phyloP scores from a whole-genome alignment of 768 basidiomycete genomes.

The Tubosaeta sp. region DNA sequence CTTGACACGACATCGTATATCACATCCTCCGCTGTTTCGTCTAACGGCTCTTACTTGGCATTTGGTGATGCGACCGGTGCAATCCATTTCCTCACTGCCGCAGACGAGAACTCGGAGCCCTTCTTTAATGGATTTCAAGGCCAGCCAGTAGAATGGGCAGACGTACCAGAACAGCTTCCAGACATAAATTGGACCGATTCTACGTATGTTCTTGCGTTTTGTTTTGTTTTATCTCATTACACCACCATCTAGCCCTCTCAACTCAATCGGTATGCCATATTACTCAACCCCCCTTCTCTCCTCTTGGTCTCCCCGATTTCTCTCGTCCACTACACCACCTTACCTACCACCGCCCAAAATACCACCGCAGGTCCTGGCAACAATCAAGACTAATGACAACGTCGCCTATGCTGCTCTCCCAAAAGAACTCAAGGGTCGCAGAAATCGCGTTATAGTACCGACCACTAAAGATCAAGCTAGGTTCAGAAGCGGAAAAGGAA shows the following conservation, averaged over 20 bases:
- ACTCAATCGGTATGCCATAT: conserved; percentile 82
- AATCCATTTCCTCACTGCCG: conserved; percentile 77
- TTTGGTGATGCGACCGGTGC: conserved; percentile 86
- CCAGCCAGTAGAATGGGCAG: conserved; percentile 81
- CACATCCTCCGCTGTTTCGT: conserved; percentile 76
- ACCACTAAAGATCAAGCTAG: conserved; percentile 58
- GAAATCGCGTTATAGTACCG: conserved; percentile 63
- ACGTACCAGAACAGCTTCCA: conserved; percentile 61
- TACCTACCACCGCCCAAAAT: conserved; percentile 75
- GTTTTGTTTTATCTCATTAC: not conserved
- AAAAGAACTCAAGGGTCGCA: conserved; percentile 75
- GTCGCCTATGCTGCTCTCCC: conserved; percentile 88
- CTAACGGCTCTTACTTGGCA: conserved; percentile 86
- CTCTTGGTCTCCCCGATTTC: conserved; percentile 52
- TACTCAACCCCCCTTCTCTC: conserved; percentile 77
- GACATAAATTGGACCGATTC: conserved; percentile 77
- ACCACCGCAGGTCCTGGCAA: conserved; percentile 67
- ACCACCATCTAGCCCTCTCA: conserved; percentile 62
- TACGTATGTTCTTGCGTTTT: conserved; percentile 52
- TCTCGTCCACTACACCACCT: conserved; percentile 38
- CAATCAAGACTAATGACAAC: conserved; percentile 85
- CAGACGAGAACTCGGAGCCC: conserved; percentile 49
- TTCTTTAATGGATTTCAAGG: conserved; percentile 92
- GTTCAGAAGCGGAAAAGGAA: conserved; percentile 79
- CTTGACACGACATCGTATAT: conserved; percentile 72